phyloP scores from a whole-genome alignment of 139 green algal species.

The Coccomyxa sp. region DNA sequence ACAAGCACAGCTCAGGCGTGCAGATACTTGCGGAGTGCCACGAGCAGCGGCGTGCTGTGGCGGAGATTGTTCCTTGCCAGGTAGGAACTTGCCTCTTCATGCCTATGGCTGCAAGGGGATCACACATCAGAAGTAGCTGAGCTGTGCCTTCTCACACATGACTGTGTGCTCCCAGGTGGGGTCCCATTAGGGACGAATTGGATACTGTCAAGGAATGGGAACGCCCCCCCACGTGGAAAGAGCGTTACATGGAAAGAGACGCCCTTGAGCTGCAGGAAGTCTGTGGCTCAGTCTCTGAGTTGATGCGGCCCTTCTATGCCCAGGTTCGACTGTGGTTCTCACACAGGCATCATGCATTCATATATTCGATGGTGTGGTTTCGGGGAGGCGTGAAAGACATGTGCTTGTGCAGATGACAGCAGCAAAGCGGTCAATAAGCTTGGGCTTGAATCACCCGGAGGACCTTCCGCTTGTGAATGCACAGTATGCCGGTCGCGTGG shows the following conservation, averaged over 20 bases:
- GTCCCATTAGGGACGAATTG: not conserved
- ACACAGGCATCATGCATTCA: not conserved
- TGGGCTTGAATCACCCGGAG: not conserved
- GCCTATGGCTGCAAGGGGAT: not conserved
- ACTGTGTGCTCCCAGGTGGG: not conserved
- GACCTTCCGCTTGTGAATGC: not conserved
- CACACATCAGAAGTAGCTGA: too few relatives aligned
- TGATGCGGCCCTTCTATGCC: slow-evolving; percentile 11
- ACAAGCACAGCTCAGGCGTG: slow-evolving; percentile 11
- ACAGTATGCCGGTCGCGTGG: slow-evolving; percentile 3
- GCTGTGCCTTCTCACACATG: not conserved
- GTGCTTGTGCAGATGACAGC: slow-evolving; percentile 16
- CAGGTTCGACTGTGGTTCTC: slow-evolving; percentile 1
- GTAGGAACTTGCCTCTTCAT: not conserved
- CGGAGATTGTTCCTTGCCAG: not conserved
- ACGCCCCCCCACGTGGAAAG: not conserved
- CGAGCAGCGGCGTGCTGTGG: slow-evolving; percentile 2
- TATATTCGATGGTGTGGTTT: not conserved
- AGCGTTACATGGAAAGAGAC: slow-evolving; percentile 11
- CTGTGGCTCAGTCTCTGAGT: not conserved
- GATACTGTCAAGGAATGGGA: not conserved
- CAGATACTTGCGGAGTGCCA: not conserved
- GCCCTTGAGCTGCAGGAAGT: slow-evolving; percentile 11
- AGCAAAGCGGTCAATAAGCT: slow-evolving; percentile 6
- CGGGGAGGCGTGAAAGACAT: too few relatives aligned